A percentile compares a stretch with the other conserved stretches of the same genome.
Conservation (phyloP, 768 basidiomycete species). For the Neoboletus magnificus region DNA sequence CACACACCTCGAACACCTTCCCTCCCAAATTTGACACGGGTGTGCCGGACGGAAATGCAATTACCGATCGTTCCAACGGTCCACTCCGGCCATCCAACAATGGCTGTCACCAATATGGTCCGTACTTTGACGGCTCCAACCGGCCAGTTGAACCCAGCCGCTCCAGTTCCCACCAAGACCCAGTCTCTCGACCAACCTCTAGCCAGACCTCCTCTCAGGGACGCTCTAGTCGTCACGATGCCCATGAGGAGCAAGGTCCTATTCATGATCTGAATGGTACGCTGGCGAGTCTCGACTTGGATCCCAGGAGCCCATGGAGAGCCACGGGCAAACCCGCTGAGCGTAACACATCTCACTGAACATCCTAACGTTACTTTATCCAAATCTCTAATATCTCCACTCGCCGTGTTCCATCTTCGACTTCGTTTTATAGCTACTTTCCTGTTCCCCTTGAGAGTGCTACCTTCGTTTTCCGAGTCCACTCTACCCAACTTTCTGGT, state of each 20-base stretch:
- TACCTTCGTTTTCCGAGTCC: slow-evolving; percentile 16
- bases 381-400: slow-evolving; percentile 7
- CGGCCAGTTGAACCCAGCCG: slow-evolving; percentile 39
- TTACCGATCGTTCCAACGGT: slow-evolving; percentile 38
- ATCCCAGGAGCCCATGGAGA: slow-evolving; percentile 38
- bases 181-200: slow-evolving; percentile 54
- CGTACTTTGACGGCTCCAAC: slow-evolving; percentile 44
- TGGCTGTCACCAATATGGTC: slow-evolving; percentile 42
- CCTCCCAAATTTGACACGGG: slow-evolving; percentile 46
- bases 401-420: slow-evolving; percentile 10
- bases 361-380: slow-evolving; percentile 4
- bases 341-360: slow-evolving; percentile 20
- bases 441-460: slow-evolving; percentile 11
- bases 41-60: slow-evolving; percentile 37
- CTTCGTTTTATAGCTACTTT: slow-evolving; percentile 25
- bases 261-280: slow-evolving; percentile 75
- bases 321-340: slow-evolving; percentile 21
- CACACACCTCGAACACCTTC: slow-evolving; percentile 49
- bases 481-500: slow-evolving; percentile 14
- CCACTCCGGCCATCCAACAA: slow-evolving; percentile 45
- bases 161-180: slow-evolving; percentile 42
- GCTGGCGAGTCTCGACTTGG: slow-evolving; percentile 70
- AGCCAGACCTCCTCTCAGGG: slow-evolving; percentile 37
- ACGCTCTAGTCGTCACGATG: slow-evolving; percentile 20
- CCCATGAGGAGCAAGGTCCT: slow-evolving; percentile 43